These are phyloP conservation scores for Phytophthora quininea DNA, from an alignment of 352 stramenopile species.

Conservation along the genomic window DNA sequence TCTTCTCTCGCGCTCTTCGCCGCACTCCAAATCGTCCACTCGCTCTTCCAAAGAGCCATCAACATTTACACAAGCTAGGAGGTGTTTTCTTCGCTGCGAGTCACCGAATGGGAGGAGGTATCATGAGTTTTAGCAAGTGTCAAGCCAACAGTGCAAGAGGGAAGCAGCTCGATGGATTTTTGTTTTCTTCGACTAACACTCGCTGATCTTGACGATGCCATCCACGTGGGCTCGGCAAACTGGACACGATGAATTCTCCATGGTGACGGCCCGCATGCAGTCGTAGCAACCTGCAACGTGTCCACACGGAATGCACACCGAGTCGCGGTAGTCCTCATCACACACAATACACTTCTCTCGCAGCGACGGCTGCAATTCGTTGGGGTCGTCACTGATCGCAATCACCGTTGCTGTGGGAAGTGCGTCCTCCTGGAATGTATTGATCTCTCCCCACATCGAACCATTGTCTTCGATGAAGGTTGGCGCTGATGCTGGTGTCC, in stretches of 20 bases:
- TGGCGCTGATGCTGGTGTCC: slow-evolving; percentile 23
- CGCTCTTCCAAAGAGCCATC: not conserved
- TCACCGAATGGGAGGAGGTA: too few relatives aligned
- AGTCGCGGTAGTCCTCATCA: slow-evolving; percentile 47
- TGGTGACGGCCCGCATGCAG: slow-evolving; percentile 47
- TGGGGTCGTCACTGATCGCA: slow-evolving; percentile 30
- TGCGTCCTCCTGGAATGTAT: not conserved
- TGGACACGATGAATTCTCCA: slow-evolving; percentile 40
- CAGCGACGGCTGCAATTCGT: slow-evolving; percentile 20
- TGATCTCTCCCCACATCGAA: slow-evolving; percentile 22
- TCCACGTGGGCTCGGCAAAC: slow-evolving; percentile 56
- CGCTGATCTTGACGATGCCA: slow-evolving; percentile 51
- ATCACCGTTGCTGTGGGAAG: slow-evolving; percentile 32
- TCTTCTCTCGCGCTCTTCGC: slow-evolving; percentile 6
- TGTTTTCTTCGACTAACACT: slow-evolving; percentile 13
- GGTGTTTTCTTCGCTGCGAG: too few relatives aligned
- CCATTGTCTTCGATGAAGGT: slow-evolving; percentile 35
- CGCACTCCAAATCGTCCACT: slow-evolving; percentile 9
- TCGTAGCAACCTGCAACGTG: slow-evolving; percentile 61
- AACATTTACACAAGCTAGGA: not conserved
- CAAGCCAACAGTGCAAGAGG: not conserved
- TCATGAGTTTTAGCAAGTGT: too few relatives aligned
- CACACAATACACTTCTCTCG: slow-evolving; percentile 57
- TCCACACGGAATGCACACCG: slow-evolving; percentile 66
- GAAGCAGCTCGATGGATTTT: not conserved